Base-by-base conservation (phyloP, 179 eudicot genomes). In the Sideroxylon spinosum region DNA sequence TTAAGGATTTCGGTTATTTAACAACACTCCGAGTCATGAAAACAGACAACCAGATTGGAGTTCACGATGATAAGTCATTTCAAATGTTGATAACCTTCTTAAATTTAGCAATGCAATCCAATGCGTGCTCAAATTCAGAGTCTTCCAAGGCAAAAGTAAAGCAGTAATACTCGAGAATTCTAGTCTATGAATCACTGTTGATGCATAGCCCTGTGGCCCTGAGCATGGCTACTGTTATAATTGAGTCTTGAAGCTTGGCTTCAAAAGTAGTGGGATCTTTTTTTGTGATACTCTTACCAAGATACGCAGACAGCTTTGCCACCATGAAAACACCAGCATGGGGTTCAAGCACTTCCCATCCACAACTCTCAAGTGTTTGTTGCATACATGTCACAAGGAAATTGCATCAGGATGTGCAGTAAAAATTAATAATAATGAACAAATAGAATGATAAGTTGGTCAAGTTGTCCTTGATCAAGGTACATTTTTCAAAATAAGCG, bases 331-430 rank as follows among this genome's bases (percentile, higher is more conserved):
- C 87, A 53, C 99, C 99, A 13, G 88, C 93, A 49, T 67, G 80
- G 48, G 96, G 83, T 79, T 86, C 96, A 72, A 95, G 81, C 62
- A 95, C 98, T 44, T 91, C 93, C 98, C 99, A 95, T 61, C 99
- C 98, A 86, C 90, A 90, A n/a, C 78, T 89, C 85, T 89, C 93
- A 8, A 95, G 89, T 11, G 90, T 88, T 97, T 95, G 81, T 73
- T 64, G 65, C 65, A 85, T 61, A 77, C 9, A 26, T 25, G 74
- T 55, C 12, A 53, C 12, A 16, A 72, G 19, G 28, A 59, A 19
- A 56, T 29, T 13, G 75, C 64, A 20, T 53, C 13, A 81, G 77
- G 28, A 37, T 48, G 61, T 7, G 25, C 13, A 61, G 0, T 14
- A 29, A 14, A 65, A 28, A 20, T 11, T 10, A 19, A 60, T 0